These are phyloP conservation scores for Pseudocercospora macadamiae DNA, from an alignment of 2,329 filamentous ascomycete species.

Conservation along the genomic window DNA sequence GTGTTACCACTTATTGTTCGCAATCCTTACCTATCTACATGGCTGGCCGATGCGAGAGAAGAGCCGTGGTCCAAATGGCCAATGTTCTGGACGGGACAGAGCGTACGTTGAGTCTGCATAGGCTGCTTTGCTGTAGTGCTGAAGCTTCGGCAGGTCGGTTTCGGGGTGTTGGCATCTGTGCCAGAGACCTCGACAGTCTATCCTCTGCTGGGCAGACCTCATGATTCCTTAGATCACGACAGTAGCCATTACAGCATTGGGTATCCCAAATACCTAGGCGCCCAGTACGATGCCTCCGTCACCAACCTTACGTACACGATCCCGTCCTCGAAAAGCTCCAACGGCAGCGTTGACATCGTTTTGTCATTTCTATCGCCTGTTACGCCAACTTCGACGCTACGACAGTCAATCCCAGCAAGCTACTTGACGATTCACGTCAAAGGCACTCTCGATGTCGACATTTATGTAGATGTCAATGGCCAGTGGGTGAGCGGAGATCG, in stretches of 20 bases:
- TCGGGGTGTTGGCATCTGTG: slow-evolving; percentile 65
- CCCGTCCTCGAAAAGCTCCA: slow-evolving; percentile 44
- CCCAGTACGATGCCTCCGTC: slow-evolving; percentile 69
- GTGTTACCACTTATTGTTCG: slow-evolving; percentile 55
- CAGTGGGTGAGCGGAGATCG: slow-evolving; percentile 82
- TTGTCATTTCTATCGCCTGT: slow-evolving; percentile 76
- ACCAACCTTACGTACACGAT: slow-evolving; percentile 70
- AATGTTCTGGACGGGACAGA: slow-evolving; percentile 77
- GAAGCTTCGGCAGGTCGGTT: slow-evolving; percentile 54
- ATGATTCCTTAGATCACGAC: slow-evolving; percentile 60
- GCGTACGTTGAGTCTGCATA: slow-evolving; percentile 47
- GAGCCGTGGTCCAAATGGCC: slow-evolving; percentile 83
- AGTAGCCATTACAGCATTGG: slow-evolving; percentile 58
- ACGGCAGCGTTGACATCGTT: slow-evolving; percentile 54
- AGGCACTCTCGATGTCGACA: slow-evolving; percentile 59
- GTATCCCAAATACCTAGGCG: slow-evolving; percentile 62
- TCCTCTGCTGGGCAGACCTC: slow-evolving; percentile 66
- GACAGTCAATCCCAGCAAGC: slow-evolving; percentile 79
- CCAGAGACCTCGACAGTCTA: slow-evolving; percentile 64
- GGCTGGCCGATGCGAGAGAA: slow-evolving; percentile 67
- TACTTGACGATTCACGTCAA: slow-evolving; percentile 74
- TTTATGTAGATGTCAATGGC: slow-evolving; percentile 54
- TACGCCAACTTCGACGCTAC: slow-evolving; percentile 76
- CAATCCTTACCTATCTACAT: slow-evolving; percentile 56
- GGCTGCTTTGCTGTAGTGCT: slow-evolving; percentile 8